phyloP scores from a whole-genome alignment of 176 grass and related monocot genomes.

The Hyparrhenia diplandra region DNA sequence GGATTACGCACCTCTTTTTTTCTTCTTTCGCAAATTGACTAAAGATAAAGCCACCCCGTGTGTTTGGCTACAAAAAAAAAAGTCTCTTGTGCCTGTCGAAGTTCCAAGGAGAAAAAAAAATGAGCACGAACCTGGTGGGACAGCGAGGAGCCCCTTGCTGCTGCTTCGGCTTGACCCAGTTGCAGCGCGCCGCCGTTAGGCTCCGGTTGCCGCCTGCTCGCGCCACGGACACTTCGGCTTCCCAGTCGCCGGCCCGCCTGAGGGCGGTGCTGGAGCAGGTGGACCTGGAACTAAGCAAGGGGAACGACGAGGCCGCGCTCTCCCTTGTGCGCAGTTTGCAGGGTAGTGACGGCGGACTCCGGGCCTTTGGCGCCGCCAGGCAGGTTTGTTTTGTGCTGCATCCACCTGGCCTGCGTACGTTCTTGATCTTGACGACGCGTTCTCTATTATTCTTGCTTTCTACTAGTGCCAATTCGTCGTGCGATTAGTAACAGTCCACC shows the following conservation, averaged over 20 bases:
- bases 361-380: conserved; percentile 42
- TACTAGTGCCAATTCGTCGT: background rate
- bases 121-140: background rate
- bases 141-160: background rate
- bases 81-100: too few relatives aligned
- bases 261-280: conserved; percentile 46
- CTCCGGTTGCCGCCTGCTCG: conserved; percentile 10
- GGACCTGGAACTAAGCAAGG: conserved; percentile 55
- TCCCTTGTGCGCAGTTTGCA: conserved; percentile 50
- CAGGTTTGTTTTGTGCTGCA: background rate
- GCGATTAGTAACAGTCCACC: too few relatives aligned
- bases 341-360: conserved; percentile 39
- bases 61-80: background rate
- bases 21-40: too few relatives aligned
- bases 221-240: conserved; percentile 27
- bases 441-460: background rate
- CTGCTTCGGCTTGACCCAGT: background rate
- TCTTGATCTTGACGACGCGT: background rate
- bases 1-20: too few relatives aligned
- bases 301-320: conserved; percentile 58
- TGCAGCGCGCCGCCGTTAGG: background rate
- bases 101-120: background rate
- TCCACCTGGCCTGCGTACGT: too few relatives aligned
- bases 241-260: conserved; percentile 1
- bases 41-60: too few relatives aligned